Evolutionary conservation across 2,329 filamentous ascomycete species (phyloP).

Genomic region (Aspergillus persii): DNA sequence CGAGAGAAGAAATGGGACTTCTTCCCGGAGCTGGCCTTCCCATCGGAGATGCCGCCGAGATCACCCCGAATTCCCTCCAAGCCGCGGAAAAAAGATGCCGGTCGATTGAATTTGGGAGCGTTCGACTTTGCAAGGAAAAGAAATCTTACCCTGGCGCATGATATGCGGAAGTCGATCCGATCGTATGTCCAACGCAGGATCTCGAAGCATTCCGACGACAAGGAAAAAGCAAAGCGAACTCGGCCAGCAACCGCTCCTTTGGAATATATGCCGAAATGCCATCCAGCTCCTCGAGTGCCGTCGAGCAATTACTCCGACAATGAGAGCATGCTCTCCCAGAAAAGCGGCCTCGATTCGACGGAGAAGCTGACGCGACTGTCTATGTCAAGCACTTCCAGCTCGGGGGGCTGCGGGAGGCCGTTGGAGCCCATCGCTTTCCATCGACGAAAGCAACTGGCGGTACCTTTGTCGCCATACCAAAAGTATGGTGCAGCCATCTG

Average conservation of each 20-base stretch:
- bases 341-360: slow-evolving; percentile 5
- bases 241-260: slow-evolving; percentile 14
- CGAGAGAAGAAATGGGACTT: slow-evolving; percentile 44
- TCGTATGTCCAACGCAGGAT: slow-evolving; percentile 34
- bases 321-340: slow-evolving; percentile 4
- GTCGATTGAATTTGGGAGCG: slow-evolving; percentile 18
- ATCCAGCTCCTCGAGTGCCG: slow-evolving; percentile 9
- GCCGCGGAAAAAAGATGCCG: slow-evolving; percentile 22
- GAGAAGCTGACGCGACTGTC: slow-evolving; percentile 12
- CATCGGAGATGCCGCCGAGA: slow-evolving; percentile 21
- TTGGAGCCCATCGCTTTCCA: slow-evolving; percentile 2
- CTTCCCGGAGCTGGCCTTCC: slow-evolving; percentile 38
- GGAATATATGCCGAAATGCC: slow-evolving; percentile 7
- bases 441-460: slow-evolving; percentile 27
- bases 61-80: slow-evolving; percentile 15
- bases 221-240: slow-evolving; percentile 13
- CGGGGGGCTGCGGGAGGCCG: slow-evolving; percentile 9
- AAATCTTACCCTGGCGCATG: slow-evolving; percentile 20
- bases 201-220: slow-evolving; percentile 23
- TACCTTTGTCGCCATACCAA: slow-evolving; percentile 37
- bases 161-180: slow-evolving; percentile 35
- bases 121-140: slow-evolving; percentile 22
- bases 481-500: slow-evolving; percentile 36
- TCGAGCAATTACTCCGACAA: slow-evolving; percentile 15
- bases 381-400: slow-evolving; percentile 13